Conservation (phyloP, 371 early-diverging fungal species). For the Mucor racemosus region DNA sequence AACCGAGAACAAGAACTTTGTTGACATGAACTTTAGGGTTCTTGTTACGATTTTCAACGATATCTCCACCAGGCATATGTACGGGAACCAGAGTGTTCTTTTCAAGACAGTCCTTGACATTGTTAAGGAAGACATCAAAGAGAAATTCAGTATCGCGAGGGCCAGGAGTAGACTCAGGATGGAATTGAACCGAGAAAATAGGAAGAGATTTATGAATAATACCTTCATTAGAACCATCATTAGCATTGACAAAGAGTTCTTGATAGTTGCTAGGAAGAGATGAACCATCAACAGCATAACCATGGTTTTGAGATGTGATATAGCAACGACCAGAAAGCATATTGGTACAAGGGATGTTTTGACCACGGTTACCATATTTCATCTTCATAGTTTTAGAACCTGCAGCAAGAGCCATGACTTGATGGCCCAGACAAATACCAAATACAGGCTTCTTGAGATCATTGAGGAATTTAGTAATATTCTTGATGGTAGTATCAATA, state of each 20-base stretch:
- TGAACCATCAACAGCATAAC: constrained; percentile 84
- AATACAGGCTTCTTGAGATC: constrained; percentile 90
- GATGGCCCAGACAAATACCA: constrained; percentile 98
- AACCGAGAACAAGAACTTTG: constrained; percentile 93
- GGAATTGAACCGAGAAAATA: constrained; percentile 92
- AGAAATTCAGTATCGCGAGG: constrained; percentile 90
- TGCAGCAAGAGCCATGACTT: constrained; percentile 90
- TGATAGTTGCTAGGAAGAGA: constrained; percentile 74
- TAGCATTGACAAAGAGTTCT: constrained; percentile 90
- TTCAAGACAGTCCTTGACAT: constrained; percentile 72
- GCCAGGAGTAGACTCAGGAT: constrained; percentile 96
- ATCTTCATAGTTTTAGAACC: constrained; percentile 93
- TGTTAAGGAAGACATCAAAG: constrained; percentile 81
- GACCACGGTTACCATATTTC: constrained; percentile 98
- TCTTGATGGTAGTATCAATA: constrained; percentile 74
- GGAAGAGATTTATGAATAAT: constrained; percentile 77
- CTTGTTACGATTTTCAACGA: constrained; percentile 55
- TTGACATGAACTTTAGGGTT: constrained; percentile 59
- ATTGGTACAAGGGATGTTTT: constrained; percentile 97
- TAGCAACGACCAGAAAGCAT: constrained; percentile 90
- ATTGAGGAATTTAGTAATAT: constrained; percentile 67
- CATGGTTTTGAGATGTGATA: constrained; percentile 97
- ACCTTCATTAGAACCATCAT: constrained; percentile 96
- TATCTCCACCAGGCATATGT: constrained; percentile 69
- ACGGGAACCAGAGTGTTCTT: constrained; percentile 80